Evolutionary conservation across 2,329 filamentous ascomycete species (phyloP).

Genomic region (Conoideocrella luteorostrata): DNA sequence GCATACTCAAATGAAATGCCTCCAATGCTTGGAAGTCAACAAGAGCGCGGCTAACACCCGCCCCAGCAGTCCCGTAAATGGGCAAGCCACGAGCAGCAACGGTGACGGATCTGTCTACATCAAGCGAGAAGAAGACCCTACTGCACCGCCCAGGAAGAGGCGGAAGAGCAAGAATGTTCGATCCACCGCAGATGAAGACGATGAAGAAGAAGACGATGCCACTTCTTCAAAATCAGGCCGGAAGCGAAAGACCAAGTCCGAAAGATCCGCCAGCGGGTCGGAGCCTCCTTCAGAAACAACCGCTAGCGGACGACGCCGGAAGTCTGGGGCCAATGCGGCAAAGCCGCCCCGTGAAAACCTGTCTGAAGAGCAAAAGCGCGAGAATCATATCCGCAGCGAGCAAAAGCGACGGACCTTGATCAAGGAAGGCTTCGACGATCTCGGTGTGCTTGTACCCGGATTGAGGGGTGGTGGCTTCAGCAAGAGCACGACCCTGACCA

Average conservation of each 20-base stretch:
- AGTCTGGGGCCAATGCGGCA: constrained; percentile 34
- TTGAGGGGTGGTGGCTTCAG: constrained; percentile 69
- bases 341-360: constrained; percentile 63
- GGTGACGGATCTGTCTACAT: constrained; percentile 16
- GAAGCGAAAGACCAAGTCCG: constrained; percentile 42
- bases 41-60: constrained; percentile 54
- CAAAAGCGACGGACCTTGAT: constrained; percentile 80
- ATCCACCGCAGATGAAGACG: constrained; percentile 18
- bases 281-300: constrained; percentile 28
- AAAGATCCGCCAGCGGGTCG: constrained; percentile 21
- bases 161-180: constrained; percentile 48
- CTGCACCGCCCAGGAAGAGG: constrained; percentile 43
- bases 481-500: constrained; percentile 72
- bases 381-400: constrained; percentile 82
- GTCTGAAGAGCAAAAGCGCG: constrained; percentile 72
- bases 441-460: constrained; percentile 70
- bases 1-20: constrained; percentile 46
- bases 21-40: constrained; percentile 51
- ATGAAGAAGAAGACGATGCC: constrained; percentile 37
- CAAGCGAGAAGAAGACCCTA: constrained; percentile 29
- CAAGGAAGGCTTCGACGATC: constrained; percentile 73
- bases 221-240: constrained; percentile 26
- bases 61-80: constrained; percentile 45
- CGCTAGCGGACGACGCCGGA: constrained; percentile 41
- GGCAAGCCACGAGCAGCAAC: constrained; percentile 12